Base-by-base conservation (phyloP, 2,329 filamentous ascomycete genomes). In the Neofusicoccum umdonicola region DNA sequence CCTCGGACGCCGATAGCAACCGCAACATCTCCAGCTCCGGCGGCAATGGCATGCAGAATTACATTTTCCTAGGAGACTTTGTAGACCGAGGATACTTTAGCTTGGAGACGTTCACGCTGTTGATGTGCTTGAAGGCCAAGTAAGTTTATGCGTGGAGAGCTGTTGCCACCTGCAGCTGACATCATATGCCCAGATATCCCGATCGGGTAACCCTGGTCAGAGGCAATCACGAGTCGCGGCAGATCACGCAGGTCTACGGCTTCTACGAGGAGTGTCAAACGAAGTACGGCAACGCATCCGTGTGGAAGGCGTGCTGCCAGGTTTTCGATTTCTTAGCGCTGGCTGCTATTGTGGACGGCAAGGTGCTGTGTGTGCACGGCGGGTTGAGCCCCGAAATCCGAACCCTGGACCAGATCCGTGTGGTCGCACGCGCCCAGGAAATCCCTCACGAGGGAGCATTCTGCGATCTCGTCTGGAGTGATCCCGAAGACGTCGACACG, bases 281-380 rank as follows among this genome's bases (percentile, higher is more conserved):
- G 77, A 99, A 99, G 83, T 99, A 99, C 78, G 95, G 95, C 78
- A 98, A 97, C 76, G 94, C 95, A 68, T 98, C 97, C 72, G 95
- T 99, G 68, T 99, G 95, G 95, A 97, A 97, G 84, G 97, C 92
- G 78, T 99, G 97, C 78, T 97, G 93, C 76, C 94, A 99, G 79
- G 89, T 99, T 63, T 99, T 99, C 82, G 95, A 99, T 82, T 99
- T 95, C 82, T 91, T 99, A 44, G 94, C 95, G 70, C 87, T 99
- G 71, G 97, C 94, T 69, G 95, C 95, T 71, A 88, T 99, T 73
- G 97, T 99, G 79, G 94, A 99, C 81, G 97, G 97, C 82, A 94
- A 98, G 83, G 97, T 99, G 76, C 96, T 99, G 82, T 99, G 95
- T 81, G 89, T 99, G 66, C 95, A 99, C 84, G 95, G 95, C 72